These are phyloP conservation scores for Borovskyia barvae DNA, from an alignment of 208 protist species.

Conservation along the genomic window DNA sequence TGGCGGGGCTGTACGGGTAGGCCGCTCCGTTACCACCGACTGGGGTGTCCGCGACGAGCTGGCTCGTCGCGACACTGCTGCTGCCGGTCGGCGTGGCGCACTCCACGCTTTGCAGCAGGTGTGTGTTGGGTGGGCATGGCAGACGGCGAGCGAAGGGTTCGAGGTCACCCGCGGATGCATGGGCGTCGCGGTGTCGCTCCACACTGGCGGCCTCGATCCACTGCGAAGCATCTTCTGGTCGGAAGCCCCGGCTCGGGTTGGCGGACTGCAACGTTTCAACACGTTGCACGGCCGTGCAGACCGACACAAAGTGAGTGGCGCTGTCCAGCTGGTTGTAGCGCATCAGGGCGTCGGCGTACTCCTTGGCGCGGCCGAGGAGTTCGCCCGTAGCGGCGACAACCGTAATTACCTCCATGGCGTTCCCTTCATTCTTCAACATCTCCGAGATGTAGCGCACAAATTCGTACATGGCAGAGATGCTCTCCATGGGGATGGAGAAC, in stretches of 20 bases:
- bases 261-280: constrained; percentile 23
- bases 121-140: too few relatives aligned
- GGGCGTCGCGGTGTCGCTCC: too few relatives aligned
- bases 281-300: constrained; percentile 78
- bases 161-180: too few relatives aligned
- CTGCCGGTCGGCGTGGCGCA: constrained; percentile 15
- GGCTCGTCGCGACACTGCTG: constrained; percentile 7
- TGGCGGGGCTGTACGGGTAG: constrained; percentile 18
- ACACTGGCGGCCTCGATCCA: too few relatives aligned
- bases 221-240: too few relatives aligned
- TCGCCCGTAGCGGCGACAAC: constrained; percentile 67
- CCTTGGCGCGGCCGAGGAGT: constrained; percentile 66
- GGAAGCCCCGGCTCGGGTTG: not conserved
- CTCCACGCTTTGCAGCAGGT: not conserved
- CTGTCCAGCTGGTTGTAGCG: constrained; percentile 64
- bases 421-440: constrained; percentile 62
- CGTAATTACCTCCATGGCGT: constrained; percentile 67
- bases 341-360: constrained; percentile 87
- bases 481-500: constrained; percentile 93
- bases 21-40: not conserved
- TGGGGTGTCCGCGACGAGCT: constrained; percentile 10
- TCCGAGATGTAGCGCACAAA: constrained; percentile 81
- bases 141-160: not conserved
- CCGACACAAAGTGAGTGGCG: constrained; percentile 66
- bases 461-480: constrained; percentile 82